A percentile compares a stretch with the other conserved stretches of the same genome.
Conservation (phyloP, 805 yeast genomes). For the Candida hungchunana region DNA sequence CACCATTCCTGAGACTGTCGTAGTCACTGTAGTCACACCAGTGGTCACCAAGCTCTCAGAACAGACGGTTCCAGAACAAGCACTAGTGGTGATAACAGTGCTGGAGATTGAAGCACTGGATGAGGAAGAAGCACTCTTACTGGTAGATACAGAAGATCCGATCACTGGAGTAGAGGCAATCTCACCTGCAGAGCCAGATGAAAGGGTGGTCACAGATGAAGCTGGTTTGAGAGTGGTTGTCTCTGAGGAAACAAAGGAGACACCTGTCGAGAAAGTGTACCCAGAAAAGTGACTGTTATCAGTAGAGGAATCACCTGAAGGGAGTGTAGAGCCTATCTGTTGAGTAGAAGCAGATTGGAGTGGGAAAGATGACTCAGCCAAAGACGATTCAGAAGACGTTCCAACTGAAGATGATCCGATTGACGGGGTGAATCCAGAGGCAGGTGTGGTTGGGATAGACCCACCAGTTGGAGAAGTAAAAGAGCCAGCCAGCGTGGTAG, state of each 20-base stretch:
- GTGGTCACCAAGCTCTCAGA: background rate
- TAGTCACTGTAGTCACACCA: constrained; percentile 2
- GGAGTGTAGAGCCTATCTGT: too few relatives aligned
- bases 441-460: background rate
- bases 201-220: background rate
- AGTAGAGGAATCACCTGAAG: too few relatives aligned
- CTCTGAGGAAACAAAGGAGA: background rate
- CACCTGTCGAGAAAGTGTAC: background rate
- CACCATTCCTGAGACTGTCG: background rate
- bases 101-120: background rate
- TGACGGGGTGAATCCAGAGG: background rate
- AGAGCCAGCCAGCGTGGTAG: too few relatives aligned
- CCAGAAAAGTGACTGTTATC: too few relatives aligned
- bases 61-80: constrained; percentile 1
- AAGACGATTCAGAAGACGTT: background rate
- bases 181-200: too few relatives aligned
- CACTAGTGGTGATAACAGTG: constrained; percentile 1
- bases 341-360: too few relatives aligned
- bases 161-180: background rate
- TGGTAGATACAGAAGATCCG: background rate
- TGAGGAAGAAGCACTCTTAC: background rate
- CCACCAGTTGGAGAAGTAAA: constrained; percentile 1
- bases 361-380: background rate
- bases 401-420: background rate
- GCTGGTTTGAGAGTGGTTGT: background rate